Evolutionary conservation across 2,329 filamentous ascomycete species (phyloP).

Genomic region (Beauveria sp.): DNA sequence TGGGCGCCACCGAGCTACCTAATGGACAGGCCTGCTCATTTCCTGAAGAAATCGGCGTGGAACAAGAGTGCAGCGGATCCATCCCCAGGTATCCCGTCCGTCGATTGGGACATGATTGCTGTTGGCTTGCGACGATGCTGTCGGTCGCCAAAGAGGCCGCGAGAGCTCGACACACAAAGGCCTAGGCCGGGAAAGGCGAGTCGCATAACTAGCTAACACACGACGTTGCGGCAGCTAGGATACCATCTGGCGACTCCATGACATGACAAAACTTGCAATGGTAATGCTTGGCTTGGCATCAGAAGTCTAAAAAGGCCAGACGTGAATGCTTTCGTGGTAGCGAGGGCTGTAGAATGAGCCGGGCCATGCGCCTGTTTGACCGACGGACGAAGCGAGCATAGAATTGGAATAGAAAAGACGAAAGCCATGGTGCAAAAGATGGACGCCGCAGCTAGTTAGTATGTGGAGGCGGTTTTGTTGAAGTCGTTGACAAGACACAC

Average conservation of each 20-base stretch:
- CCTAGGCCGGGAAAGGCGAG: neutral
- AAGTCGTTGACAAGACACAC: neutral
- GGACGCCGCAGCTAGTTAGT: neutral
- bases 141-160: neutral
- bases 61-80: neutral
- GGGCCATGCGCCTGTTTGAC: neutral
- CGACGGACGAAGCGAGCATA: neutral
- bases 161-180: neutral
- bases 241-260: neutral
- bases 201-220: neutral
- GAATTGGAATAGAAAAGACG: neutral
- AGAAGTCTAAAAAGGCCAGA: neutral
- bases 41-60: neutral
- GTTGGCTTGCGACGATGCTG: neutral
- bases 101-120: neutral
- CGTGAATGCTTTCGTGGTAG: neutral
- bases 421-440: neutral
- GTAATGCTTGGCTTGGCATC: neutral
- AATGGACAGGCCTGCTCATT: constrained; percentile 1
- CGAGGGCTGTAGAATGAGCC: neutral
- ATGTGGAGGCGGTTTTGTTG: neutral
- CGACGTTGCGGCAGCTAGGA: neutral
- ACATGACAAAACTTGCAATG: neutral
- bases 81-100: neutral
- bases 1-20: neutral